A percentile compares a stretch with the other conserved stretches of the same genome.
Conservation (phyloP, 495 filamentous ascomycete genomes). For the Cudoniella acicularis region DNA sequence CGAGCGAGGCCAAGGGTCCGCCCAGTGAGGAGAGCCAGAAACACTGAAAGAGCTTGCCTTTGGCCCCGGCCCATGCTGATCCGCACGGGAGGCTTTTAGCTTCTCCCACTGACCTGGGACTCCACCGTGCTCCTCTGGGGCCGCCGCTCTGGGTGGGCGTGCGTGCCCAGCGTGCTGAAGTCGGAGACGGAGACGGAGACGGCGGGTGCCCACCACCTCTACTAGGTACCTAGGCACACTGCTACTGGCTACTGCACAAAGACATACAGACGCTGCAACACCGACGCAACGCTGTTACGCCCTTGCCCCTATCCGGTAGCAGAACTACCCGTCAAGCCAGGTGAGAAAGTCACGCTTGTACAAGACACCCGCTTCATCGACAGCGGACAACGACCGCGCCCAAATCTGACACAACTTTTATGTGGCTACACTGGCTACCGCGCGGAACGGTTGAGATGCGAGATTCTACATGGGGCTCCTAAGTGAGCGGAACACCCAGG, state of each 20-base stretch:
- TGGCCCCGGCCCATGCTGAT: not conserved
- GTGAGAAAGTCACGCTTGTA: not conserved
- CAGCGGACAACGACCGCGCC: not conserved
- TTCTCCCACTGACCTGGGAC: slow-evolving; percentile 1
- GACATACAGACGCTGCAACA: not conserved
- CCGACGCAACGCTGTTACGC: not conserved
- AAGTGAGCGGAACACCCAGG: too few species aligned
- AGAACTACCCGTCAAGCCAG: not conserved
- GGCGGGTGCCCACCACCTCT: too few species aligned
- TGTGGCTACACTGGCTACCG: not conserved
- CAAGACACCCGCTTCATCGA: too few species aligned
- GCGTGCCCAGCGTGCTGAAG: not conserved
- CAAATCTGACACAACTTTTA: not conserved
- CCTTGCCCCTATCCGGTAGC: not conserved
- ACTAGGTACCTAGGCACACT: too few species aligned
- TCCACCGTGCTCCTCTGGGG: not conserved
- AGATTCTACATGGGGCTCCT: too few species aligned
- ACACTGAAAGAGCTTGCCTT: not conserved
- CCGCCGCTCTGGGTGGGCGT: not conserved
- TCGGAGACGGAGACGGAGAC: not conserved
- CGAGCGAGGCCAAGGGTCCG: too few species aligned
- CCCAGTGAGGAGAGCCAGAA: not conserved
- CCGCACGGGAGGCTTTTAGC: slow-evolving; percentile 2
- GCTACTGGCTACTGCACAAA: too few species aligned
- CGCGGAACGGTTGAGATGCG: not conserved